These are phyloP conservation scores for Pachyrhizus erosus DNA, from an alignment of 306 rosid genomes.

Conservation along the genomic window DNA sequence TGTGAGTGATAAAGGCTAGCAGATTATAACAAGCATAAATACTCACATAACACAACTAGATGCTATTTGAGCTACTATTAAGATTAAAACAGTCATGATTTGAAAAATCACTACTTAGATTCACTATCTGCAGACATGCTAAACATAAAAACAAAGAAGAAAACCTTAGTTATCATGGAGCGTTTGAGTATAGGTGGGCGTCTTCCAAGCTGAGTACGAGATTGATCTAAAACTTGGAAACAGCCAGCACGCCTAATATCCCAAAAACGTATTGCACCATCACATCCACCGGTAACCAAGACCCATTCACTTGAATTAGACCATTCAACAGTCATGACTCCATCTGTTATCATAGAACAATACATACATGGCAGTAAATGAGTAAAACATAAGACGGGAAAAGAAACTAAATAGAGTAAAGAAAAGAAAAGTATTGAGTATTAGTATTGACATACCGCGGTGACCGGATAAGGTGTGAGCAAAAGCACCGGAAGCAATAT, in stretches of 20 bases:
- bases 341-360: constrained; percentile 65
- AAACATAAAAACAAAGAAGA: constrained; percentile 10
- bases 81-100: neutral
- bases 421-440: too few relatives aligned
- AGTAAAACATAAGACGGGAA: too few relatives aligned
- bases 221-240: constrained; percentile 85
- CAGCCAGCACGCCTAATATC: constrained; percentile 95
- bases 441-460: constrained; percentile 92
- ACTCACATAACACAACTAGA: constrained; percentile 19
- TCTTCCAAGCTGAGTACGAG: constrained; percentile 89
- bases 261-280: constrained; percentile 98
- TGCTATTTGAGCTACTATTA: constrained; percentile 38
- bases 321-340: constrained; percentile 94
- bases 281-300: constrained; percentile 92
- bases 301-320: constrained; percentile 92
- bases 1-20: constrained; percentile 39
- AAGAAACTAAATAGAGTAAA: too few relatives aligned
- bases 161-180: constrained; percentile 64
- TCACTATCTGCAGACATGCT: constrained; percentile 14
- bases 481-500: constrained; percentile 91
- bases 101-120: constrained; percentile 1
- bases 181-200: constrained; percentile 74
- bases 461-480: constrained; percentile 95
- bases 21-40: constrained; percentile 31
- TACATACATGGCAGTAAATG: too few relatives aligned